A percentile compares a stretch with the other conserved stretches of the same genome.
phyloP scores from a whole-genome alignment of 495 filamentous ascomycete species.

The Aspergillus baeticus region DNA sequence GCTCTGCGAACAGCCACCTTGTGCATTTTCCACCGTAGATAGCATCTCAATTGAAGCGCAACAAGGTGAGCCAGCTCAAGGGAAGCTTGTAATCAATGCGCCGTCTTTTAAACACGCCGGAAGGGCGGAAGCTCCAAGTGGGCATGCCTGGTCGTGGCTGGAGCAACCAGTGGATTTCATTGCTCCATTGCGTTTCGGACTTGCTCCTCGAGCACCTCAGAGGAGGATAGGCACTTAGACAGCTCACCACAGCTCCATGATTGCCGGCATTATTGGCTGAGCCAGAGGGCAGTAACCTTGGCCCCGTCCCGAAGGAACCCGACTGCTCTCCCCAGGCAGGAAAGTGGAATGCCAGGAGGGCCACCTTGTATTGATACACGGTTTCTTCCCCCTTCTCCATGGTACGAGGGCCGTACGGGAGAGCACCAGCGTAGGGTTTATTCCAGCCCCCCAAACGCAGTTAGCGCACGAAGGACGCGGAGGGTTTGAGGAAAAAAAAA shows the following conservation, averaged over 20 bases:
- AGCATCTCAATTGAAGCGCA: constrained; percentile 1
- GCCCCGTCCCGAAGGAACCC: constrained; percentile 28
- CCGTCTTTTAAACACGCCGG: not conserved
- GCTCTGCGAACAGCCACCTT: not conserved
- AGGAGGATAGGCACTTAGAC: constrained; percentile 1
- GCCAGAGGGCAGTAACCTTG: constrained; percentile 16
- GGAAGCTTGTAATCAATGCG: too few species aligned
- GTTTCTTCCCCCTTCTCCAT: constrained; percentile 1
- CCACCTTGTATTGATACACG: constrained; percentile 10
- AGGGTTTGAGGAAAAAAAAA: constrained; percentile 34
- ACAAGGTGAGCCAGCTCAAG: not conserved
- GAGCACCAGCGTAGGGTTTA: constrained; percentile 33
- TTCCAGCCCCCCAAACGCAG: constrained; percentile 10
- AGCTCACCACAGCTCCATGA: constrained; percentile 20
- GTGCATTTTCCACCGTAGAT: not conserved
- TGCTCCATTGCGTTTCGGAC: constrained; percentile 12
- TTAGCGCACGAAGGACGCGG: constrained; percentile 35
- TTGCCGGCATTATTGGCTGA: constrained; percentile 18
- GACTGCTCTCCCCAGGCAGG: constrained; percentile 13
- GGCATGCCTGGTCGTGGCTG: constrained; percentile 13
- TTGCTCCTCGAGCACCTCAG: constrained; percentile 1
- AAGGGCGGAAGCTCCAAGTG: constrained; percentile 13
- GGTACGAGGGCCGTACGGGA: constrained; percentile 1
- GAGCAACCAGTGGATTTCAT: constrained; percentile 21
- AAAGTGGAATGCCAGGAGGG: constrained; percentile 6